A percentile compares a stretch with the other conserved stretches of the same genome.
These are phyloP conservation scores for Danielia oregonensis DNA, from an alignment of 805 yeast species.

Conservation along the genomic window DNA sequence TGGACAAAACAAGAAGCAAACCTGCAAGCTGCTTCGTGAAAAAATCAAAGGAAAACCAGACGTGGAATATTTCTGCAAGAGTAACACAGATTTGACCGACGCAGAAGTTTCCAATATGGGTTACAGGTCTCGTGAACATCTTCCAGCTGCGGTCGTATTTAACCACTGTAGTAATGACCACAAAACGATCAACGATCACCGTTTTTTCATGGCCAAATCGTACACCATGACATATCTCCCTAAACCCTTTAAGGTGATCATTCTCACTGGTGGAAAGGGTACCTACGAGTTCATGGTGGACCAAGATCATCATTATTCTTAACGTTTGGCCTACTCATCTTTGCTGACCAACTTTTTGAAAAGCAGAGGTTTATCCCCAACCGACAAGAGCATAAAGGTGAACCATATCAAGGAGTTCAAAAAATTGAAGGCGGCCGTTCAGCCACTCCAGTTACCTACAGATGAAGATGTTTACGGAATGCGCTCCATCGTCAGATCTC, in stretches of 20 bases:
- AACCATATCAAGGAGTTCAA: conserved; percentile 21
- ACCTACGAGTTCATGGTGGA: conserved; percentile 24
- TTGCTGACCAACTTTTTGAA: conserved; percentile 1
- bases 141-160: conserved; percentile 24
- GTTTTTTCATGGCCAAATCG: conserved; percentile 21
- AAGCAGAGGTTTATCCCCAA: no score
- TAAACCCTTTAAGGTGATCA: conserved; percentile 24
- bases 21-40: conserved; percentile 16
- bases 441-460: conserved; percentile 17
- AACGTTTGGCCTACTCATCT: conserved; percentile 12
- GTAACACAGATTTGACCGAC: conserved; percentile 14
- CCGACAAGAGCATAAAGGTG: no score
- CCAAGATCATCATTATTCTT: conserved; percentile 12
- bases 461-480: conserved; percentile 25
- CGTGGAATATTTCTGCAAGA: conserved; percentile 20
- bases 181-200: conserved; percentile 9
- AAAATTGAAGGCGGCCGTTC: conserved; percentile 17
- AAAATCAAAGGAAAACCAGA: conserved; percentile 14
- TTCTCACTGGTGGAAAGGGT: conserved; percentile 24
- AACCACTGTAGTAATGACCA: conserved; percentile 14
- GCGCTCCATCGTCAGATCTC: conserved; percentile 15
- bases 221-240: conserved; percentile 19
- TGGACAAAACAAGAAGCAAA: conserved; percentile 16
- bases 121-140: conserved; percentile 19
- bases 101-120: conserved; percentile 20